These are phyloP conservation scores for Reticulascus tulasneorum DNA, from an alignment of 2,329 filamentous ascomycete genomes.

Conservation along the genomic window DNA sequence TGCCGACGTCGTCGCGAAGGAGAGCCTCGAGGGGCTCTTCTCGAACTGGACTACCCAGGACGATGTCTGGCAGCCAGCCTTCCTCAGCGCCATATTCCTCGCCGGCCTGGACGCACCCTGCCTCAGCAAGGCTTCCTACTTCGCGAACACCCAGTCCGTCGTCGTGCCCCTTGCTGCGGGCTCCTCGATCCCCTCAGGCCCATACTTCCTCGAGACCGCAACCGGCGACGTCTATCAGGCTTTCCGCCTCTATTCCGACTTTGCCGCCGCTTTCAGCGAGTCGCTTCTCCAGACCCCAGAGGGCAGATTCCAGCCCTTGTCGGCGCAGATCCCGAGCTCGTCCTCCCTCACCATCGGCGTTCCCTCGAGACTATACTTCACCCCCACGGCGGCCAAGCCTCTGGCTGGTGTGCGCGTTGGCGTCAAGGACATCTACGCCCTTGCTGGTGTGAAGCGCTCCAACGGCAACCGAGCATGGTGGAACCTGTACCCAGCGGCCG, in stretches of 20 bases:
- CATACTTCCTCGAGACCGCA: conserved; percentile 29
- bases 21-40: conserved; percentile 21
- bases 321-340: conserved; percentile 24
- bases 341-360: conserved; percentile 38
- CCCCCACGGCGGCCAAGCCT: conserved; percentile 47
- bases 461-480: conserved; percentile 56
- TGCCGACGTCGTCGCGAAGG: conserved; percentile 15
- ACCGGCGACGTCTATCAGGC: conserved; percentile 28
- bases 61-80: conserved; percentile 23
- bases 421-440: conserved; percentile 60
- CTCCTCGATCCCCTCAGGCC: conserved; percentile 24
- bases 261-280: conserved; percentile 26
- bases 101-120: conserved; percentile 8
- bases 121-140: conserved; percentile 11
- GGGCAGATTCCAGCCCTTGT: conserved; percentile 27
- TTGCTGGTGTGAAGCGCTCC: conserved; percentile 49
- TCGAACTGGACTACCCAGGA: conserved; percentile 24
- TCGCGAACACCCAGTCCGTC: conserved; percentile 12
- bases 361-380: conserved; percentile 58
- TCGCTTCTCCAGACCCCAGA: conserved; percentile 25
- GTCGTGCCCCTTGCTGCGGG: conserved; percentile 15
- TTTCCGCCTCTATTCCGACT: conserved; percentile 32
- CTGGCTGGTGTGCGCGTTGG: conserved; percentile 57
- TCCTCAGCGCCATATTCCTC: conserved; percentile 19
- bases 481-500: conserved; percentile 44